Evolutionary conservation across 192 early-diverging fungal species (phyloP).

Genomic region (Coemansia aciculifera): DNA sequence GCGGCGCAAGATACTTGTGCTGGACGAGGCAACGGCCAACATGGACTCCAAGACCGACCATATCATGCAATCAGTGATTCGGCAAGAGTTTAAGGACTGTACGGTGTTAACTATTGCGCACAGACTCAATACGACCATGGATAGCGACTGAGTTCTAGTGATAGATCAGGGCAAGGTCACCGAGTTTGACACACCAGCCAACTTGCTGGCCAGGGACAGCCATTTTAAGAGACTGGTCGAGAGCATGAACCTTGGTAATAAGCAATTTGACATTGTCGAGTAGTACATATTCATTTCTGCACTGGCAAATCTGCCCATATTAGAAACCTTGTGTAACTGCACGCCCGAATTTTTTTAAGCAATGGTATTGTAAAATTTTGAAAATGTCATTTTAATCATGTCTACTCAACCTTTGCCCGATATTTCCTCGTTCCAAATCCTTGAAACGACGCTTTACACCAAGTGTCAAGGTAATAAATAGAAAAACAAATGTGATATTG

Average conservation of each 20-base stretch:
- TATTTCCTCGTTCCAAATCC: constrained; percentile 25
- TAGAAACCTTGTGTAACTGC: neutral
- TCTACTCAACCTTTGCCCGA: constrained; percentile 13
- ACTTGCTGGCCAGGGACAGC: constrained; percentile 2
- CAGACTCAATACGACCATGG: constrained; percentile 65
- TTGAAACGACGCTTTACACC: constrained; percentile 38
- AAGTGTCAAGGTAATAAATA: neutral
- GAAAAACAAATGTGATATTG: neutral
- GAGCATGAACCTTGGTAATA: constrained; percentile 5
- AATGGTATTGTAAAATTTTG: neutral
- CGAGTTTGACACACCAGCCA: constrained; percentile 30
- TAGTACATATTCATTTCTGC: neutral
- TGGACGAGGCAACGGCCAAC: constrained; percentile 75
- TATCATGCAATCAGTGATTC: constrained; percentile 65
- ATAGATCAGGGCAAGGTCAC: constrained; percentile 38
- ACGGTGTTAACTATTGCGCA: constrained; percentile 68
- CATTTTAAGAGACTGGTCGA: constrained; percentile 16
- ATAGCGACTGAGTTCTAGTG: constrained; percentile 62
- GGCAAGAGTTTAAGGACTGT: constrained; percentile 25
- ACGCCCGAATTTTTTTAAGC: neutral
- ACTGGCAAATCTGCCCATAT: neutral
- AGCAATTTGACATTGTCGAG: neutral
- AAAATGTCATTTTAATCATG: neutral
- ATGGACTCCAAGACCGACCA: constrained; percentile 58
- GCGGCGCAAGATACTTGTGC: constrained; percentile 66